Conservation (phyloP, 2,329 filamentous ascomycete genomes). For the Curvularia sp. region DNA sequence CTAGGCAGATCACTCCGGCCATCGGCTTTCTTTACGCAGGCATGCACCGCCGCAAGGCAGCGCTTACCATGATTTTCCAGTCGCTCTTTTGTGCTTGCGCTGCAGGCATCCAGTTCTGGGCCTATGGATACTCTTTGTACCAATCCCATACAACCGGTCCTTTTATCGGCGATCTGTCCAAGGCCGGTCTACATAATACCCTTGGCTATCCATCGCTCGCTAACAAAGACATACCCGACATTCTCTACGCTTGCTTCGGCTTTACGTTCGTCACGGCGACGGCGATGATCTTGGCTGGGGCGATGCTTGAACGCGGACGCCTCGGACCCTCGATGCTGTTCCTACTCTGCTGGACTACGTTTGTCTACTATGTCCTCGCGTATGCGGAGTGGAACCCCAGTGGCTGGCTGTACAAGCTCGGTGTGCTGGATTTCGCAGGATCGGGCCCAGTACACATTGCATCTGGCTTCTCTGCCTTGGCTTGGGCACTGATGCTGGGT, state of each 20-base stretch:
- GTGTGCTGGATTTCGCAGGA: slow-evolving; percentile 76
- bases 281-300: slow-evolving; percentile 46
- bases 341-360: slow-evolving; percentile 47
- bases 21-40: slow-evolving; percentile 48
- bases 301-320: slow-evolving; percentile 45
- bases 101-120: slow-evolving; percentile 58
- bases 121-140: slow-evolving; percentile 58
- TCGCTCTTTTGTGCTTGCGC: slow-evolving; percentile 58
- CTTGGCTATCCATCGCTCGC: slow-evolving; percentile 43
- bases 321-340: slow-evolving; percentile 45
- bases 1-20: slow-evolving; percentile 45
- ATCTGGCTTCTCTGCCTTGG: slow-evolving; percentile 73
- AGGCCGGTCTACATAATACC: slow-evolving; percentile 42
- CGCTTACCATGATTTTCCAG: slow-evolving; percentile 58
- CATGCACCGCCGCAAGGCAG: slow-evolving; percentile 44
- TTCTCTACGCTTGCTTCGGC: slow-evolving; percentile 46
- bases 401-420: slow-evolving; percentile 74
- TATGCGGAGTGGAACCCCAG: slow-evolving; percentile 81
- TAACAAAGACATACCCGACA: slow-evolving; percentile 44
- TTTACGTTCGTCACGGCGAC: slow-evolving; percentile 46
- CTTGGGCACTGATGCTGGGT: slow-evolving; percentile 76
- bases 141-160: slow-evolving; percentile 41
- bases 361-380: slow-evolving; percentile 60
- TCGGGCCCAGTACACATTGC: slow-evolving; percentile 79
- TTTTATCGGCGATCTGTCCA: slow-evolving; percentile 43